Conservation (phyloP, 345 rosid species). For the Aquilaria sinensis region DNA sequence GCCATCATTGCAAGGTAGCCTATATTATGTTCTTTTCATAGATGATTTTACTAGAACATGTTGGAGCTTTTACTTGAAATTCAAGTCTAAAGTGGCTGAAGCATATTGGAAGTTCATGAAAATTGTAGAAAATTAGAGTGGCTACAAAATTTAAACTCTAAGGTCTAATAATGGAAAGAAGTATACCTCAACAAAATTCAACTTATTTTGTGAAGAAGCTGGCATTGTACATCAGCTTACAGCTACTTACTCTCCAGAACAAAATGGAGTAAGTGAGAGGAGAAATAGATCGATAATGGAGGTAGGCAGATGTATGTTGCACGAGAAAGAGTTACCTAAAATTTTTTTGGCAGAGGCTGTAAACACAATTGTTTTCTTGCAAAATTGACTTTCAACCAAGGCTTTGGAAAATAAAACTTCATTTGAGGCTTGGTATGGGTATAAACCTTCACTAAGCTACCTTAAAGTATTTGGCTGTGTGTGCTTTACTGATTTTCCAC, state of each 20-base stretch:
- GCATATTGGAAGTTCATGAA: neutral
- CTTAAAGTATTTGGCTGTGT: no score
- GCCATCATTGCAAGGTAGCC: neutral
- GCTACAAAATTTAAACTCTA: neutral
- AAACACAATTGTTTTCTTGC: neutral
- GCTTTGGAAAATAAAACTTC: neutral
- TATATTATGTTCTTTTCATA: no score
- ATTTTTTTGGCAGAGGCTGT: neutral
- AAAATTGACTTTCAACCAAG: conserved; percentile 1
- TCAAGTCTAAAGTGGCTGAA: conserved; percentile 2
- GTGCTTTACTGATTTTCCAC: no score
- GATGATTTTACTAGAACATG: no score
- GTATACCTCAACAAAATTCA: neutral
- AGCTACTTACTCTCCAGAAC: no score
- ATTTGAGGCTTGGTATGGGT: no score
- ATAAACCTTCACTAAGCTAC: no score
- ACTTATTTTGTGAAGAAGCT: no score
- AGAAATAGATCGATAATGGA: neutral
- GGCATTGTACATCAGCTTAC: no score
- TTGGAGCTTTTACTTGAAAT: neutral
- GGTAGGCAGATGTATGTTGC: neutral
- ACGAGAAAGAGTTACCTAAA: neutral
- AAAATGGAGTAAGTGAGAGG: no score
- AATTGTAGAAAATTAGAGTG: conserved; percentile 1
- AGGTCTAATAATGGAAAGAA: neutral